Conservation (phyloP, 1,284 basidiomycete species). For the Crepidotus sp. region DNA sequence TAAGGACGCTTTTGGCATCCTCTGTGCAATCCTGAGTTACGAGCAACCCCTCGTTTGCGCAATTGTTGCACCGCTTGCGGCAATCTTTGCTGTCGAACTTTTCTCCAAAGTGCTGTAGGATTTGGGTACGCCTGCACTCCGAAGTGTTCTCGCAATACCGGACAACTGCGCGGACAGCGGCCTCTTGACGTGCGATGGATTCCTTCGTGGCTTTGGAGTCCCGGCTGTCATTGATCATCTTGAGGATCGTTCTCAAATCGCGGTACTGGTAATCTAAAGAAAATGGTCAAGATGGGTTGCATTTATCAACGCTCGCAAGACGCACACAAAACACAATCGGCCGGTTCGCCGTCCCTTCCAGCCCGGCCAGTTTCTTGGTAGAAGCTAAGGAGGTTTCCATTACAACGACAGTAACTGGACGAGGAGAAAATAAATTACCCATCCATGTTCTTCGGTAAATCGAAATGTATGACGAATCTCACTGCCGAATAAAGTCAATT, state of each 20-base stretch:
- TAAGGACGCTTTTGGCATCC: constrained; percentile 40
- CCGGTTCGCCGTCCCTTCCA: constrained; percentile 13
- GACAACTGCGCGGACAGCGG: constrained; percentile 16
- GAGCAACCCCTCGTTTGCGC: neutral
- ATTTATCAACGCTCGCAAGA: constrained; percentile 26
- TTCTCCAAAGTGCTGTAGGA: constrained; percentile 71
- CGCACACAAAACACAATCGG: constrained; percentile 15
- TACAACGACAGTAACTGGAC: neutral
- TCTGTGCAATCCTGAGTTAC: constrained; percentile 26
- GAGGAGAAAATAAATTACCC: constrained; percentile 27
- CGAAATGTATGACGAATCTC: constrained; percentile 70
- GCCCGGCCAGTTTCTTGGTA: constrained; percentile 77
- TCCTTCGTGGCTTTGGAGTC: constrained; percentile 5
- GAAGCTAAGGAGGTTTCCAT: constrained; percentile 44
- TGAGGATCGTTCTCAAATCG: constrained; percentile 10
- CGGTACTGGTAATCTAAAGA: constrained; percentile 11
- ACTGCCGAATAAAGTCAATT: constrained; percentile 1
- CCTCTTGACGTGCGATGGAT: constrained; percentile 34
- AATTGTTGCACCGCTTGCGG: constrained; percentile 22
- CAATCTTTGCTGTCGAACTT: constrained; percentile 54
- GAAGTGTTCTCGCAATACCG: constrained; percentile 75
- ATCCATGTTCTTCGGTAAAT: constrained; percentile 78
- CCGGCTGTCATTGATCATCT: constrained; percentile 20
- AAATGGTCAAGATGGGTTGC: neutral
- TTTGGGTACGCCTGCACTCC: constrained; percentile 81